Base-by-base conservation (phyloP, 1,284 basidiomycete genomes). In the Ganoderma multipileum region DNA sequence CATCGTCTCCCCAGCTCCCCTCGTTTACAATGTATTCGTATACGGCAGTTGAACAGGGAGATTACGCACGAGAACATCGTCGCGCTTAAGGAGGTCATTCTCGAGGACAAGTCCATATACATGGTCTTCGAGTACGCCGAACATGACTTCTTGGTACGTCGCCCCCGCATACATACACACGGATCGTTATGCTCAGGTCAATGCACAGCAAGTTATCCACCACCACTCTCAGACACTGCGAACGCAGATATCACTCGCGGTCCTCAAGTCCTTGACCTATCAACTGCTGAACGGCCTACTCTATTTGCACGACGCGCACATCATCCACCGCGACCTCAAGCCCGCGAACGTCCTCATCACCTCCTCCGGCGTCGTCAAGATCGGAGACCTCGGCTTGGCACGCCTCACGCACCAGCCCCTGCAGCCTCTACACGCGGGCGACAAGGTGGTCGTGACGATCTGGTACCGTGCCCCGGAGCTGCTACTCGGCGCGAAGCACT, bases 81-180 rank as follows among this genome's bases (percentile, higher is more conserved):
- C 4, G 89, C 95, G 0, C 86, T 99, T 41, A 91, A 93, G 72
- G 97, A 99, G 79, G 97, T 99, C 36, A 96, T 99, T 64, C 84
- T 99, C 23, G 97, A 99, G 79, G 97, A 99, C 75, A 98, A 98
- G 81, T 95, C 96, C 0, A 98, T 98, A 68, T 97, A 96, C 79
- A 98, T 99, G 95, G 96, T 99, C 20, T 99, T 99, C 74, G 97
- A 99, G 75, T 99, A 98, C 74, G 97, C 97, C 4, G 98, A 99
- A 76, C 98, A 99, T 78, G 98, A 99, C 80, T 97, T 98, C 77
- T 84, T 98, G 58, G 95, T 95, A 73, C 70, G 93, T 55, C 33
- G 4, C 23, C 14, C 18, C 41, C n/a, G n/a, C n/a, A n/a, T 58
- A 16, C 20, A 20, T 38, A 11, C 23, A 42, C 9, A 55, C 39